Base-by-base conservation (phyloP, 768 basidiomycete genomes). In the Neoboletus magnificus region DNA sequence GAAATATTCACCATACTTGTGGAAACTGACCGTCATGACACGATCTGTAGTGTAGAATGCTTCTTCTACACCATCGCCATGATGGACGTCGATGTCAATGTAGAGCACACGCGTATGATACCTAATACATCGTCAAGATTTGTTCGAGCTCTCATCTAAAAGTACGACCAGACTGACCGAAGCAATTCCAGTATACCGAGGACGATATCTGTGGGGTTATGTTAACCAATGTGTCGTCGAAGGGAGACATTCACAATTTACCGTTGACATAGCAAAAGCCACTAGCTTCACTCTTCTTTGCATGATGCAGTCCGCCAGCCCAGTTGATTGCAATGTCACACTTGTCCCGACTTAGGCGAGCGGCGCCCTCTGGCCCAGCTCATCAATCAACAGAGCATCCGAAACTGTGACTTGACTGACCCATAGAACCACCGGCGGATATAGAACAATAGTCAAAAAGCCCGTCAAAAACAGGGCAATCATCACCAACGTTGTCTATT, bases 211-310 rank as follows among this genome's bases (percentile, higher is more conserved):
- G 64, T 2, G 39, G n/a, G 46, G 30, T 44, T 12, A 53, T 32
- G 50, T 53, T 54, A 50, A 57, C 16, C 33, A 25, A 33, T 29
- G 22, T 35, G 13, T 25, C 27, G 8, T 12, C 16, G 27, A 22
- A 44, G 37, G 32, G n/a, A 32, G 54, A 42, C 37, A 23, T 47
- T 35, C 44, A 40, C 32, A 18, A 18, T 42, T 39, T 56, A 94
- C 94, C 96, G 65, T 98, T 98, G 42, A 98, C 92, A 70, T 98
- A 99, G 75, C 97, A 99, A 73, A 99, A 99, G 2, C 97, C 97
- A 63, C 92, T 95, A 0, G 97, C 97, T 74, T 99, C 97, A 42
- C 93, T 93, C 78, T 98, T 99, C 77, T 98, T 99, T 3, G 97
- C 94, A 68, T 99, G 97, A 71, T 99, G 97, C 43, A 99, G 77